Evolutionary conservation across 1,284 basidiomycete species (phyloP).

Genomic region (Abortiporus biennis): DNA sequence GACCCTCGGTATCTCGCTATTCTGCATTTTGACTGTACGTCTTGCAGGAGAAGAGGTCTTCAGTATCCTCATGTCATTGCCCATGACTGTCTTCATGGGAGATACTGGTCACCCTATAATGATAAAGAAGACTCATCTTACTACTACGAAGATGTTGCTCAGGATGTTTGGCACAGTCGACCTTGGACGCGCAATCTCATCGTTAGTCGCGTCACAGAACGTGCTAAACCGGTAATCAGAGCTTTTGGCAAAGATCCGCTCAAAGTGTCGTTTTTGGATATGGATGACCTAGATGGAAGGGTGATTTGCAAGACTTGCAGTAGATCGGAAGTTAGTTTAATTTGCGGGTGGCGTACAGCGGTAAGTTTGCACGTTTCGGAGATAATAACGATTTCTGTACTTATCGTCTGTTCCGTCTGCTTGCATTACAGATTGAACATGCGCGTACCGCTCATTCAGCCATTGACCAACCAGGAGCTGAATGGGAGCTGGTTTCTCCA

Average conservation of each 20-base stretch:
- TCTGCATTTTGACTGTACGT: conserved; percentile 4
- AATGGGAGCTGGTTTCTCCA: conserved; percentile 5
- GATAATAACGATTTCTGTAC: neutral
- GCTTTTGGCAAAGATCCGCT: conserved; percentile 5
- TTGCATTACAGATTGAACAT: conserved; percentile 3
- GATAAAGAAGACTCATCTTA: conserved; percentile 4
- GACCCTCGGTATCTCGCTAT: conserved; percentile 1
- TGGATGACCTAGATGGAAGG: neutral
- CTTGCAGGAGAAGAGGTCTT: conserved; percentile 1
- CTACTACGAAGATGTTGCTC: conserved; percentile 4
- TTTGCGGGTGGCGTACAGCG: conserved; percentile 5
- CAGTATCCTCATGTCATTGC: conserved; percentile 3
- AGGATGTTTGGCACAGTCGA: neutral
- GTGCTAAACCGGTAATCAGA: neutral
- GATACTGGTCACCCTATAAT: conserved; percentile 4
- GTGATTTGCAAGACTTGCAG: conserved; percentile 7
- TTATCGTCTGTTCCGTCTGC: neutral
- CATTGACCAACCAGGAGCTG: conserved; percentile 3
- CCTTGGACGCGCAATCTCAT: conserved; percentile 2
- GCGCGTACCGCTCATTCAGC: neutral
- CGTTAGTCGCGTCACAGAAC: neutral
- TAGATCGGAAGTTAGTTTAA: neutral
- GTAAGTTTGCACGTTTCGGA: neutral
- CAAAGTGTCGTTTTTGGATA: neutral
- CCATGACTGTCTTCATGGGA: conserved; percentile 3